Conservation (phyloP, 352 stramenopile species). For the Phytophthora tubulina region DNA sequence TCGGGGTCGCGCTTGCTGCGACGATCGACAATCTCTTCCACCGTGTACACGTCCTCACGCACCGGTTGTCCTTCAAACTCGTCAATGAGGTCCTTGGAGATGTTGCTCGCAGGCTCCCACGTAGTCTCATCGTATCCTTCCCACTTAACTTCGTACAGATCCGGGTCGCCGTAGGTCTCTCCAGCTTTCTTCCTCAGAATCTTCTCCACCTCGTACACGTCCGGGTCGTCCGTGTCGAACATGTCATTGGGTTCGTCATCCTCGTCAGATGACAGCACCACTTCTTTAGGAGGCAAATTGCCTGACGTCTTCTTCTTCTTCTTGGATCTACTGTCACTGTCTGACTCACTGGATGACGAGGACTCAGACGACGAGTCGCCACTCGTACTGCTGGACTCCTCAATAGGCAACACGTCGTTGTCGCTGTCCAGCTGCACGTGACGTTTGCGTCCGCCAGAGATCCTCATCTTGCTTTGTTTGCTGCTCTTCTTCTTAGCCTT, state of each 20-base stretch:
- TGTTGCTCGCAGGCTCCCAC: slow-evolving; percentile 81
- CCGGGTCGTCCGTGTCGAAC: slow-evolving; percentile 81
- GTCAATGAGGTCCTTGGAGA: slow-evolving; percentile 84
- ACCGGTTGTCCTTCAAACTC: slow-evolving; percentile 80
- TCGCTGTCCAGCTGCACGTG: slow-evolving; percentile 44
- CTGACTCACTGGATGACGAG: slow-evolving; percentile 46
- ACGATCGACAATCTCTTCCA: slow-evolving; percentile 78
- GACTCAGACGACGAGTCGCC: slow-evolving; percentile 39
- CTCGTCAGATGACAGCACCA: slow-evolving; percentile 77
- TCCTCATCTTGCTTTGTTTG: slow-evolving; percentile 20
- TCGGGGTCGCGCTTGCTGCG: slow-evolving; percentile 70
- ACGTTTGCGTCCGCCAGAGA: slow-evolving; percentile 11
- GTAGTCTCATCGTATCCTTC: slow-evolving; percentile 82
- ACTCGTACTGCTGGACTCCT: slow-evolving; percentile 40
- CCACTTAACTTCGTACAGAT: slow-evolving; percentile 88
- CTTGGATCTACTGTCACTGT: slow-evolving; percentile 43
- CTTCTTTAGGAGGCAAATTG: slow-evolving; percentile 69
- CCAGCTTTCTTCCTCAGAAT: slow-evolving; percentile 71
- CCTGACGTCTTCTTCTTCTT: slow-evolving; percentile 49
- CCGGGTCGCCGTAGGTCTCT: slow-evolving; percentile 56
- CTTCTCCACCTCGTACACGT: slow-evolving; percentile 85
- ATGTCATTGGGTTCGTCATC: slow-evolving; percentile 79
- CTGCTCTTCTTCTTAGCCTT: slow-evolving; percentile 18
- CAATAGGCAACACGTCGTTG: slow-evolving; percentile 45
- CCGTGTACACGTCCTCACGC: slow-evolving; percentile 81